phyloP scores from a whole-genome alignment of 73 alveolate species.

The Paramecium octaurelia region DNA sequence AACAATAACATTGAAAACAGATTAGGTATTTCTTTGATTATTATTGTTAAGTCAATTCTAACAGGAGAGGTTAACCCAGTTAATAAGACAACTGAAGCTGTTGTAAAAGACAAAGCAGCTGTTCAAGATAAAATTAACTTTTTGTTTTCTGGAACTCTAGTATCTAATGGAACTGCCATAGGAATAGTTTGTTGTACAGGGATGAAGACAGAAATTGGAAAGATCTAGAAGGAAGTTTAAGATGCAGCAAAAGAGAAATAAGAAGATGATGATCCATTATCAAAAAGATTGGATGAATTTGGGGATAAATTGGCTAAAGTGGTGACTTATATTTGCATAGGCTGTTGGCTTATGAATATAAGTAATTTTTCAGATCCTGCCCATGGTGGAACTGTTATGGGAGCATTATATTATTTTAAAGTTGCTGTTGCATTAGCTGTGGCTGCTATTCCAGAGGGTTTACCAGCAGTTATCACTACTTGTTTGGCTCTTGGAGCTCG shows the following conservation, averaged over 20 bases:
- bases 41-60: not conserved
- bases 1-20: constrained; percentile 59
- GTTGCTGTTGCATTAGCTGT: constrained; percentile 98
- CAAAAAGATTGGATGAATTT: constrained; percentile 92
- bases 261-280: constrained; percentile 93
- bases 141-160: constrained; percentile 86
- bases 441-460: constrained; percentile 99
- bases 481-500: constrained; percentile 95
- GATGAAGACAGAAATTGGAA: constrained; percentile 95
- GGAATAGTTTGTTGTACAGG: constrained; percentile 92
- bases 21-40: not conserved
- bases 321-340: constrained; percentile 69
- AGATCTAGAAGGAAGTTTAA: constrained; percentile 87
- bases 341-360: constrained; percentile 62
- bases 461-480: constrained; percentile 98
- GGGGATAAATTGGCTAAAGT: constrained; percentile 88
- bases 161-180: constrained; percentile 83
- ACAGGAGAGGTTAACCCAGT: constrained; percentile 54
- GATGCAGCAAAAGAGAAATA: constrained; percentile 82
- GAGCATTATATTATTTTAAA: constrained; percentile 95
- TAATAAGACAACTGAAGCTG: not conserved
- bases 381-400: constrained; percentile 68
- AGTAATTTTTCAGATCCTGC: constrained; percentile 60
- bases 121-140: constrained; percentile 51
- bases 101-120: constrained; percentile 9